Conservation (phyloP, 108 stramenopile genomes). For the Fragilaria crotonensis region DNA sequence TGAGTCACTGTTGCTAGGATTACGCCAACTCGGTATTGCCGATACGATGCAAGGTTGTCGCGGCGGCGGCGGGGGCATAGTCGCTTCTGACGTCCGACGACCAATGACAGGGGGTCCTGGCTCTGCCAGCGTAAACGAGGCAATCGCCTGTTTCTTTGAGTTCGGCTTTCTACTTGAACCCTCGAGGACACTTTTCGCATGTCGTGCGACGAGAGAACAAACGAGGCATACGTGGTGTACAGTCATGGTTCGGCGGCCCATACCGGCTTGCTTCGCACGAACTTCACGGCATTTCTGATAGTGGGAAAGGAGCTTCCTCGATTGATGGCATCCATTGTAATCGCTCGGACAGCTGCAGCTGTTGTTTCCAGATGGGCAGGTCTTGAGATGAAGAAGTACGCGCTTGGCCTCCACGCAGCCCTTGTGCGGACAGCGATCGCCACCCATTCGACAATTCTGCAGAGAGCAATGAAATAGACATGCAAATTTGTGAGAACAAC, state of each 20-base stretch:
- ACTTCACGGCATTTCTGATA: conserved; percentile 68
- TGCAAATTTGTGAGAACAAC: too few relatives aligned
- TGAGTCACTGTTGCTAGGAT: not conserved
- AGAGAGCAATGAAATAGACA: too few relatives aligned
- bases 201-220: conserved; percentile 49
- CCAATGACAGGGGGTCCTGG: not conserved
- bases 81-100: not conserved
- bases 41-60: not conserved
- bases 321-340: conserved; percentile 67
- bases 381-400: conserved; percentile 62
- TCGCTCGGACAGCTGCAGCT: conserved; percentile 54
- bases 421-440: conserved; percentile 46
- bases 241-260: not conserved
- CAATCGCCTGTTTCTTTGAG: not conserved
- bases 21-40: not conserved
- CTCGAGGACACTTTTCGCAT: conserved; percentile 18
- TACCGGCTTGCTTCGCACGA: conserved; percentile 39
- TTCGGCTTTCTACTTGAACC: not conserved
- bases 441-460: conserved; percentile 50
- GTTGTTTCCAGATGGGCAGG: conserved; percentile 27
- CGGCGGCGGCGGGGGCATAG: conserved; percentile 2
- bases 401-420: conserved; percentile 71
- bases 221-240: conserved; percentile 46
- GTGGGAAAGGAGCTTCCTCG: conserved; percentile 71
- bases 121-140: not conserved